Evolutionary conservation across 257 asterid genomes (phyloP).

Genomic region (Rauvolfia tetraphylla): DNA sequence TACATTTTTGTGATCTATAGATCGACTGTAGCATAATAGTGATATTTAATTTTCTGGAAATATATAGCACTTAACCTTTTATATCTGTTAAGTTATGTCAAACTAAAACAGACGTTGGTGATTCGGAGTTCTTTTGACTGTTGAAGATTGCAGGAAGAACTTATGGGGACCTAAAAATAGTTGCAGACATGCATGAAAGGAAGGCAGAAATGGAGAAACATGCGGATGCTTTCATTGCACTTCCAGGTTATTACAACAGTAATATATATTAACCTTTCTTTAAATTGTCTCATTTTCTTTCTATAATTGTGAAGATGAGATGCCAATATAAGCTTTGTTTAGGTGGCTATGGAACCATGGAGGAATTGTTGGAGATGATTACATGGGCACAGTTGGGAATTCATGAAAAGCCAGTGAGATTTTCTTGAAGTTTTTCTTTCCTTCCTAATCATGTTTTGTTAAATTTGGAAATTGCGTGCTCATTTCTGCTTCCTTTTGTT

Average conservation of each 20-base stretch:
- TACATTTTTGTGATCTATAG: no score
- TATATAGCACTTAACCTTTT: background rate
- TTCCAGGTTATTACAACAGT: slow-evolving; percentile 47
- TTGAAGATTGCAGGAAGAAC: slow-evolving; percentile 38
- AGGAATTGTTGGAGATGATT: slow-evolving; percentile 64
- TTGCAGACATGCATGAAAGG: slow-evolving; percentile 68
- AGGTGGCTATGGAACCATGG: slow-evolving; percentile 86
- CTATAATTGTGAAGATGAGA: background rate
- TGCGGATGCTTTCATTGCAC: slow-evolving; percentile 80
- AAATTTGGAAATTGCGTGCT: no score
- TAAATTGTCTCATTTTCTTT: background rate
- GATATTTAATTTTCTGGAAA: background rate
- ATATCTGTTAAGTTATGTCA: background rate
- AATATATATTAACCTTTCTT: background rate
- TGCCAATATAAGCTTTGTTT: background rate
- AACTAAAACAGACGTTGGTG: no score
- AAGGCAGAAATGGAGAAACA: slow-evolving; percentile 65
- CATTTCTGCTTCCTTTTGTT: background rate
- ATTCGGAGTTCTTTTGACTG: background rate
- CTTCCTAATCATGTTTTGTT: background rate
- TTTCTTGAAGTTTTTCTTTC: background rate
- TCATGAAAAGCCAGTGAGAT: slow-evolving; percentile 61
- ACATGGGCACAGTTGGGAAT: slow-evolving; percentile 74
- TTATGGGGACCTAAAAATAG: slow-evolving; percentile 53
- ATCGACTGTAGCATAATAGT: background rate